A percentile compares a stretch with the other conserved stretches of the same genome.
Evolutionary conservation across 2,329 filamentous ascomycete species (phyloP).

Genomic region (Didymella keratinophila): DNA sequence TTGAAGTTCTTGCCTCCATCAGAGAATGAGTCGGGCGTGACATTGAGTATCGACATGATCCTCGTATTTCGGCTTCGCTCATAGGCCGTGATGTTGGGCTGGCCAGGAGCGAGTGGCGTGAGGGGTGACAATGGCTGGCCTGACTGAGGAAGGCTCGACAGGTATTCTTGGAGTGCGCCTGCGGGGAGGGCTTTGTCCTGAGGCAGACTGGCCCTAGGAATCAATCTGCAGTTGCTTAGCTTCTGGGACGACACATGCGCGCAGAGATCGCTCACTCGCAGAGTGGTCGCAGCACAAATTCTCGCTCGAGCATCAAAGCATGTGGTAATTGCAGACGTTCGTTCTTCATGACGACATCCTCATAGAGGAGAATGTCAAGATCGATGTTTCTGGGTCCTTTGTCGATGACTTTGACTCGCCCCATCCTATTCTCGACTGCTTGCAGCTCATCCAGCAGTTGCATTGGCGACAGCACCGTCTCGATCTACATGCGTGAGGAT

Average conservation of each 20-base stretch:
- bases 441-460: constrained; percentile 82
- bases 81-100: constrained; percentile 39
- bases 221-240: constrained; percentile 34
- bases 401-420: constrained; percentile 83
- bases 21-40: constrained; percentile 97
- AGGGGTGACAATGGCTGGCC: constrained; percentile 50
- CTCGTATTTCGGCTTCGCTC: constrained; percentile 62
- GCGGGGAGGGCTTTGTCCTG: constrained; percentile 60
- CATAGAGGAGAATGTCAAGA: constrained; percentile 87
- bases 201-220: constrained; percentile 34
- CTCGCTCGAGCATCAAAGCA: constrained; percentile 82
- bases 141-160: constrained; percentile 44
- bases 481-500: constrained; percentile 65
- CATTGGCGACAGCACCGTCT: constrained; percentile 78
- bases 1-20: constrained; percentile 72
- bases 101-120: constrained; percentile 48
- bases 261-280: constrained; percentile 67
- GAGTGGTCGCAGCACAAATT: constrained; percentile 90
- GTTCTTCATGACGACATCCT: constrained; percentile 68
- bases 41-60: constrained; percentile 93
- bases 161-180: constrained; percentile 44
- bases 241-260: too few relatives aligned
- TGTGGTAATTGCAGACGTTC: constrained; percentile 86
- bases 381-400: constrained; percentile 97
- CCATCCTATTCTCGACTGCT: constrained; percentile 79